Evolutionary conservation across 768 basidiomycete species (phyloP).

Genomic region (Podaxis pistillaris): DNA sequence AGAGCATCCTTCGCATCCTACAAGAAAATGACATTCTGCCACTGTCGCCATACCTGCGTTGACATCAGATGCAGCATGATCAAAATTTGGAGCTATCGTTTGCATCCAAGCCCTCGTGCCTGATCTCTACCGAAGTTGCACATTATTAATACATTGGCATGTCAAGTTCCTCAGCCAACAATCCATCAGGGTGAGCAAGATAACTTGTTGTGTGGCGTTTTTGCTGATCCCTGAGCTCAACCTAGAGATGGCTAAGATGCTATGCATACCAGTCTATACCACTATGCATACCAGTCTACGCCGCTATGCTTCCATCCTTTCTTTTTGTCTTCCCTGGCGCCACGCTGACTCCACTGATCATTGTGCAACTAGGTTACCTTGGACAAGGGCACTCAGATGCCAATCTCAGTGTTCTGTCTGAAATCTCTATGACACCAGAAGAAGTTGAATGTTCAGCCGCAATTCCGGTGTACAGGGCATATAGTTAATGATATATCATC

Average conservation of each 20-base stretch:
- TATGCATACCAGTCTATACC: no score
- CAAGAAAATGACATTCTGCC: conserved; percentile 85
- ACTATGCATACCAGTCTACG: conserved; percentile 81
- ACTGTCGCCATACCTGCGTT: conserved; percentile 69
- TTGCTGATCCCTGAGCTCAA: conserved; percentile 61
- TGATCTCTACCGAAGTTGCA: conserved; percentile 65
- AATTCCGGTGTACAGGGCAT: conserved; percentile 94
- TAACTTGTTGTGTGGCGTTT: background rate
- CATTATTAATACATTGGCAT: conserved; percentile 94
- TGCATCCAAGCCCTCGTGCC: conserved; percentile 13
- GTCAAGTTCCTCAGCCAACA: conserved; percentile 93
- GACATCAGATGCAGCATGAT: conserved; percentile 66
- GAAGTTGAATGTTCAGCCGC: conserved; percentile 94
- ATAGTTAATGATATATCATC: conserved; percentile 92
- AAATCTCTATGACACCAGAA: conserved; percentile 65
- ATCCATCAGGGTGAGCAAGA: conserved; percentile 61
- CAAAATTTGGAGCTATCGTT: background rate
- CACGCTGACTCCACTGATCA: background rate
- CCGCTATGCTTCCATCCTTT: conserved; percentile 59
- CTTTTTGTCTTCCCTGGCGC: background rate
- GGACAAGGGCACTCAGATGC: conserved; percentile 73
- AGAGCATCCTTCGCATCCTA: conserved; percentile 88
- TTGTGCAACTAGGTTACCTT: conserved; percentile 71
- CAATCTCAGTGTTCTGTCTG: conserved; percentile 82
- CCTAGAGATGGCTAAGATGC: conserved; percentile 84